A percentile compares a stretch with the other conserved stretches of the same genome.
These are phyloP conservation scores for Davidsoniella neocaledoniae DNA, from an alignment of 2,329 filamentous ascomycete genomes.

Conservation along the genomic window DNA sequence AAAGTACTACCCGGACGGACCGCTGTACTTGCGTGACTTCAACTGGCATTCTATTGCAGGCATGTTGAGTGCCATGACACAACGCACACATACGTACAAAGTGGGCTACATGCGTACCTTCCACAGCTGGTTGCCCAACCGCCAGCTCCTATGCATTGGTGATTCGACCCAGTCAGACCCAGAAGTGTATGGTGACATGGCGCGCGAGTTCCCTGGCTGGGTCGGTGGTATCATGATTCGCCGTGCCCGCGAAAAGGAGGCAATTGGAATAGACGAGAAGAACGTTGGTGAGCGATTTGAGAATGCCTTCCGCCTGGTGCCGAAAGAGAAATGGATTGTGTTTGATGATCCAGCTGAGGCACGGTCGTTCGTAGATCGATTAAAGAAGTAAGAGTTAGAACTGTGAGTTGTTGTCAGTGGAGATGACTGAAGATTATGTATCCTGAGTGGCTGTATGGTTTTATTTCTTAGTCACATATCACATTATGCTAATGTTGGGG, in stretches of 20 bases:
- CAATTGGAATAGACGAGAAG: conserved; percentile 52
- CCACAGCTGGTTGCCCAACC: conserved; percentile 57
- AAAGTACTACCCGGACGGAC: conserved; percentile 55
- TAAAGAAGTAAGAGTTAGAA: neutral
- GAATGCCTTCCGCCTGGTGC: conserved; percentile 62
- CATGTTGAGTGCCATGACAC: conserved; percentile 60
- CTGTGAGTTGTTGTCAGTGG: neutral
- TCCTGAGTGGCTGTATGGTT: no score
- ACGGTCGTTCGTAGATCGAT: conserved; percentile 2
- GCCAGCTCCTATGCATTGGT: conserved; percentile 70
- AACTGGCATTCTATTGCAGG: conserved; percentile 75
- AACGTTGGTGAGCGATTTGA: conserved; percentile 63
- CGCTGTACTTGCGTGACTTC: conserved; percentile 68
- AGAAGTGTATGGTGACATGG: conserved; percentile 72
- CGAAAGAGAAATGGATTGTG: conserved; percentile 57
- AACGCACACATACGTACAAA: conserved; percentile 77
- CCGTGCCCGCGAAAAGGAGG: conserved; percentile 60
- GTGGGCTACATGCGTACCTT: conserved; percentile 63
- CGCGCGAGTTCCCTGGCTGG: conserved; percentile 54
- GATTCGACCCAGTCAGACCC: conserved; percentile 88
- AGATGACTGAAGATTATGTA: no score
- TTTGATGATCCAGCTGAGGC: conserved; percentile 50
- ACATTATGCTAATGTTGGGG: neutral
- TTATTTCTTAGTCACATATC: neutral
- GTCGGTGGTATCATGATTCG: conserved; percentile 72